These are phyloP conservation scores for Saprolegnia parasitica DNA, from an alignment of 352 stramenopile species.

Conservation along the genomic window DNA sequence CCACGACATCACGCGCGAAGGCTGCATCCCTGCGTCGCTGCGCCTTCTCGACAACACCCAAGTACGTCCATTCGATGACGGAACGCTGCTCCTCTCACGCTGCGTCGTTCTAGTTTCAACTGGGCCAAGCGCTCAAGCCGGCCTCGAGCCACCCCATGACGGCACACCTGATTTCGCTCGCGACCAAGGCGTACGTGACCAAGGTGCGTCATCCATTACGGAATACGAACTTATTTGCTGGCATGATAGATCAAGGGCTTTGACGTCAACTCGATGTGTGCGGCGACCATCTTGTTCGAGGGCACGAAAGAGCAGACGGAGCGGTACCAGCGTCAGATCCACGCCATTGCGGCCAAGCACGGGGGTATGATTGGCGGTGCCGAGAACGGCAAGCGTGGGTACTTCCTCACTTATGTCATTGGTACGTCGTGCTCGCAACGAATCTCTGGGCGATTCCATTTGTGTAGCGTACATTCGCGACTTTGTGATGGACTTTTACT, in stretches of 20 bases:
- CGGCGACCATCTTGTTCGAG: constrained; percentile 85
- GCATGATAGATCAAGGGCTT: constrained; percentile 51
- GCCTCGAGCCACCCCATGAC: constrained; percentile 45
- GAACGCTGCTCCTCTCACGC: background rate
- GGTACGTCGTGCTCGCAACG: constrained; percentile 19
- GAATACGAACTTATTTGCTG: background rate
- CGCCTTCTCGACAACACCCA: constrained; percentile 93
- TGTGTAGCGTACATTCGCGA: constrained; percentile 84
- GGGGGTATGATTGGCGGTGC: constrained; percentile 78
- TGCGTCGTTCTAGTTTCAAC: constrained; percentile 56
- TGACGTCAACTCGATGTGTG: constrained; percentile 72
- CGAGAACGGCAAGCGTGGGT: constrained; percentile 85
- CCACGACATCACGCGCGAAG: constrained; percentile 63
- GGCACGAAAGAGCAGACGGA: constrained; percentile 49
- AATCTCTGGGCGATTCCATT: background rate
- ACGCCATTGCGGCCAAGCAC: constrained; percentile 64
- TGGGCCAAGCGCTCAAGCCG: constrained; percentile 89
- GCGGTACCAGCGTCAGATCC: constrained; percentile 50
- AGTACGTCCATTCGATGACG: background rate
- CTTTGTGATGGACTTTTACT: constrained; percentile 90
- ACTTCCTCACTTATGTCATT: constrained; percentile 94
- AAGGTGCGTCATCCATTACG: constrained; percentile 29
- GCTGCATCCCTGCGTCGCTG: constrained; percentile 79
- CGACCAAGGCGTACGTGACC: constrained; percentile 82
- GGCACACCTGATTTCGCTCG: constrained; percentile 55